Evolutionary conservation across 768 basidiomycete genomes (phyloP).

Genomic region (Boletus barrowsii): DNA sequence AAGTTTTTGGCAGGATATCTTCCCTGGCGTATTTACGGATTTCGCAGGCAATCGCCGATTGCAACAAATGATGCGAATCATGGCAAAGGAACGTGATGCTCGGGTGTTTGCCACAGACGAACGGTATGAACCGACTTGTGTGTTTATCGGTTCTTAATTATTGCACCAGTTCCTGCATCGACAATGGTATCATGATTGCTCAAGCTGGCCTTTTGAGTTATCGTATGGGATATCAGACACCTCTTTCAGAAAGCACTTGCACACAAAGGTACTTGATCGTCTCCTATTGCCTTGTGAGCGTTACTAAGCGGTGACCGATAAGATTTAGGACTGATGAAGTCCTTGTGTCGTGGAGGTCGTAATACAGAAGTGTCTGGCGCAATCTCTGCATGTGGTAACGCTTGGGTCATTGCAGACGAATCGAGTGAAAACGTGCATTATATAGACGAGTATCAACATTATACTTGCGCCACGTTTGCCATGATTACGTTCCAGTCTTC

Average conservation of each 20-base stretch:
- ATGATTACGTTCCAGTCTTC: conserved; percentile 51
- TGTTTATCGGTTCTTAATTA: neutral
- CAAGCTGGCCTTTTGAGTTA: conserved; percentile 92
- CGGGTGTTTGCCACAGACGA: conserved; percentile 95
- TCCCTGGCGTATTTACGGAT: neutral
- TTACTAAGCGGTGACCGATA: conserved; percentile 11
- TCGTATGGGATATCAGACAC: conserved; percentile 84
- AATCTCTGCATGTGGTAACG: neutral
- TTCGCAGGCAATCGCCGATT: conserved; percentile 82
- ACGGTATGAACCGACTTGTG: conserved; percentile 47
- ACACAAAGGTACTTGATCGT: conserved; percentile 70
- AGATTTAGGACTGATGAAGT: conserved; percentile 97
- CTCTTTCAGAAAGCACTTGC: conserved; percentile 76
- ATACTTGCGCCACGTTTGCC: conserved; percentile 41
- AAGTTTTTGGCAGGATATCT: conserved; percentile 34
- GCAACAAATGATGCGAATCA: conserved; percentile 98
- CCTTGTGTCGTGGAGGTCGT: conserved; percentile 79
- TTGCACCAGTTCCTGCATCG: conserved; percentile 89
- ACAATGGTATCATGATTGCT: conserved; percentile 99
- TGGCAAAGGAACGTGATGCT: conserved; percentile 88
- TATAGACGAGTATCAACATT: neutral
- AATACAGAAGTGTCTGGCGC: neutral
- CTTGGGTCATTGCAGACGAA: neutral
- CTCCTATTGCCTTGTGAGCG: neutral
- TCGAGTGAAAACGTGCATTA: neutral